Conservation (phyloP, 768 basidiomycete species). For the Xanthoconium purpureum region DNA sequence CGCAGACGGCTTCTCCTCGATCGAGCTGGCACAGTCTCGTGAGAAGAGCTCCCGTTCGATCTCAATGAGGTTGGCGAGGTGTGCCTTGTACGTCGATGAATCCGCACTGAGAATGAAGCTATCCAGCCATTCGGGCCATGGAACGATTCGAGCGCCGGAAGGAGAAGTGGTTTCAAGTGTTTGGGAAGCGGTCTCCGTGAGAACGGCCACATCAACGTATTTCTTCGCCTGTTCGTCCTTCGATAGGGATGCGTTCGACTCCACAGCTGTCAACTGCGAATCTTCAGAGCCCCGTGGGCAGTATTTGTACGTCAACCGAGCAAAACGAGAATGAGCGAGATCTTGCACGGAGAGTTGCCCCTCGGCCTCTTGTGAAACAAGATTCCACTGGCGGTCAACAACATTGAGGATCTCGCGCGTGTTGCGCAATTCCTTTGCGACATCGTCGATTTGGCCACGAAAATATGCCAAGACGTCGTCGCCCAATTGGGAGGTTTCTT, state of each 20-base stretch:
- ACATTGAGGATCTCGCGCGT: slow-evolving; percentile 45
- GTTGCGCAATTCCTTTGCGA: slow-evolving; percentile 45
- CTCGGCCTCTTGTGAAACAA: slow-evolving; percentile 42
- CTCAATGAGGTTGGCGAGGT: slow-evolving; percentile 34
- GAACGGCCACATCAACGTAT: slow-evolving; percentile 19
- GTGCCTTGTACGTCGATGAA: slow-evolving; percentile 35
- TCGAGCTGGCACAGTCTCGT: slow-evolving; percentile 14
- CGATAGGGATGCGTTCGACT: slow-evolving; percentile 6
- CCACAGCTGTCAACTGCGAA: slow-evolving; percentile 56
- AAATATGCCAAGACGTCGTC: slow-evolving; percentile 48
- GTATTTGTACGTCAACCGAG: slow-evolving; percentile 29
- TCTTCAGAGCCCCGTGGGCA: slow-evolving; percentile 62
- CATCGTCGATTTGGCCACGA: slow-evolving; percentile 52
- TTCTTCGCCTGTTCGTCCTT: slow-evolving; percentile 19
- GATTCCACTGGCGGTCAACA: slow-evolving; percentile 43
- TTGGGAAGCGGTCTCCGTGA: slow-evolving; percentile 17
- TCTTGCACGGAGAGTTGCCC: slow-evolving; percentile 34
- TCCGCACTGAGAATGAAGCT: slow-evolving; percentile 34
- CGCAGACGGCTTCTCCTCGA: slow-evolving; percentile 24
- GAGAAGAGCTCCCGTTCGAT: slow-evolving; percentile 35
- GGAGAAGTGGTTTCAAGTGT: slow-evolving; percentile 17
- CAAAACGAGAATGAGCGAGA: slow-evolving; percentile 5
- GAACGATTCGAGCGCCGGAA: slow-evolving; percentile 28
- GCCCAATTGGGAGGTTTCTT: slow-evolving; percentile 47
- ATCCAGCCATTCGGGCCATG: slow-evolving; percentile 43